Evolutionary conservation across 2,329 filamentous ascomycete species (phyloP), one percentile per base, ranked within the genome.

Genomic region (Calcarisporium arbuscula): DNA sequence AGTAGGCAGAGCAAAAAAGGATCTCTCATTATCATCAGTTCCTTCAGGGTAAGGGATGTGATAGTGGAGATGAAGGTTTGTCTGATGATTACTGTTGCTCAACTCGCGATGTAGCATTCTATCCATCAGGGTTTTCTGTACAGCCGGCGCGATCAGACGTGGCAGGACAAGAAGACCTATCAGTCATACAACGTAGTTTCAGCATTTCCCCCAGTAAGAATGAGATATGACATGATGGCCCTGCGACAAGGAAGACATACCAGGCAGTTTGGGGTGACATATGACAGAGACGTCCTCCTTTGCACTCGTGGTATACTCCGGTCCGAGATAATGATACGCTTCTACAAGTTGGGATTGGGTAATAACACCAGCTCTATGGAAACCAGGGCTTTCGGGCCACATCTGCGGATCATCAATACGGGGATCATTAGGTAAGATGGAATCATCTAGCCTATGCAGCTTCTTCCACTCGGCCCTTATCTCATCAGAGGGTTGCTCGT

Each of bases 31-130:
- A 1, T 45, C 30, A 14, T 48, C 43, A 22, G 47, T 20, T 8
- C 44, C 38, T 14, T 55, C 35, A 5, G 53, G 56, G 47, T 90
- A 89, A 6, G 74, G 68, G 6, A 94, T 56, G 20, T 78, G 54
- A 58, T 90, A 86, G 60, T 94, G 85, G 2, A 87, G 69, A 58
- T 94, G 84, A n/a, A 96, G 66, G 58, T 96, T 98, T 34, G 89
- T 96, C 51, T 84, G 75, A 55, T 96, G 88, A 5, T 65, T 55
- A 4, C 79, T 76, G 44, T 83, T 75, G 41, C 79, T 78, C 12
- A 94, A 73, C 56, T 94, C 84, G 17, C 68, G 73, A 60, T 94
- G 85, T 19, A 95, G 67, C 42, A 95, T 72, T 35, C 75, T 77
- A 28, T 77, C 76, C 5, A 96, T 70, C 4, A 96, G 68, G 23